Percentiles rank a stretch among this genome's conserved stretches.
Conservation (phyloP, 257 asterid genomes). For the Cynanchum wilfordii region DNA sequence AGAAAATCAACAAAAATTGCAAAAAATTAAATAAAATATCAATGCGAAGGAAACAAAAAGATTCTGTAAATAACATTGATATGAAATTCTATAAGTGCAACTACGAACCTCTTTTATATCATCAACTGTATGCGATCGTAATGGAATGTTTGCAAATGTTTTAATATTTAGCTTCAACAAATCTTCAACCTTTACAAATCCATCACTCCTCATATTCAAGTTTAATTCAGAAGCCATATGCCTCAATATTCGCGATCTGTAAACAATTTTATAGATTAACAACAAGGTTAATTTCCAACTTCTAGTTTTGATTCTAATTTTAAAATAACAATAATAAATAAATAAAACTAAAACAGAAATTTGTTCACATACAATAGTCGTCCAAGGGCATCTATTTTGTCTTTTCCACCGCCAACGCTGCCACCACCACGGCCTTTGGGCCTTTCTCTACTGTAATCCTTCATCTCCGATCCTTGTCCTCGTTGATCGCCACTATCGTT, state of each 20-base stretch:
- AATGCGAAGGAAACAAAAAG: not conserved
- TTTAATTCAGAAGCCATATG: constrained; percentile 87
- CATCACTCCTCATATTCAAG: constrained; percentile 78
- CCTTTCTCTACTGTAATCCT: constrained; percentile 30
- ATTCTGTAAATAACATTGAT: not conserved
- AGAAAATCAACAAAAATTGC: not conserved
- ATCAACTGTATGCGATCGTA: constrained; percentile 63
- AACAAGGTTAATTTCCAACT: not conserved
- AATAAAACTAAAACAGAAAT: not conserved
- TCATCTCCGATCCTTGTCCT: constrained; percentile 32
- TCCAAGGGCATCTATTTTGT: constrained; percentile 77
- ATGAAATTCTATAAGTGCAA: not conserved
- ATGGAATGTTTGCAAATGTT: constrained; percentile 64
- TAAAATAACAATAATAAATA: no score
- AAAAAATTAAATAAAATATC: not conserved
- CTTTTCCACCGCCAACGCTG: constrained; percentile 39
- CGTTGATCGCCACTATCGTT: constrained; percentile 43
- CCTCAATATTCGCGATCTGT: constrained; percentile 81
- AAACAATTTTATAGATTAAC: constrained; percentile 9
- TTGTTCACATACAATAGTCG: constrained; percentile 55
- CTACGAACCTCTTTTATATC: constrained; percentile 74
- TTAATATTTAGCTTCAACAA: constrained; percentile 67
- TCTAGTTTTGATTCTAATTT: not conserved
- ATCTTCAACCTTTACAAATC: constrained; percentile 81
- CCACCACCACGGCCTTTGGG: constrained; percentile 32